These are phyloP conservation scores for Zancudomyces culisetae DNA, from an alignment of 371 early-diverging fungal genomes.

Conservation along the genomic window DNA sequence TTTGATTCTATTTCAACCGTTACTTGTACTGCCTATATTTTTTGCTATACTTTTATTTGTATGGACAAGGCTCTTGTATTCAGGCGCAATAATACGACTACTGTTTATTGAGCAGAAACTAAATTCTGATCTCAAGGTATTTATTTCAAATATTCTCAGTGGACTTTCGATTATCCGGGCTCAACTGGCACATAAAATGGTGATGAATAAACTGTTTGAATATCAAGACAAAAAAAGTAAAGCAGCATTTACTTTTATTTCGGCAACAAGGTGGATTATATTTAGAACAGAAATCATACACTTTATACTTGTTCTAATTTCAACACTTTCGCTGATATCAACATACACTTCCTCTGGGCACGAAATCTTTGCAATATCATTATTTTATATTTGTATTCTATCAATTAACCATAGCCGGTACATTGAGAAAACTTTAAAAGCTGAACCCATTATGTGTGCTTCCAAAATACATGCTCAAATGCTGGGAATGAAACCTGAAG, in stretches of 20 bases:
- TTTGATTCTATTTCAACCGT: neutral
- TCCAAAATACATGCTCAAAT: conserved; percentile 33
- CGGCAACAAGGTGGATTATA: conserved; percentile 25
- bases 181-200: conserved; percentile 11
- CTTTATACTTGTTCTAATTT: conserved; percentile 21
- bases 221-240: conserved; percentile 23
- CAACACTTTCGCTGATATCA: conserved; percentile 21
- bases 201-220: conserved; percentile 13
- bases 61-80: neutral
- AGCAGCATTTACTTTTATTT: conserved; percentile 26
- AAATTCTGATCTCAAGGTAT: neutral
- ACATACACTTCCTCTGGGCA: conserved; percentile 6
- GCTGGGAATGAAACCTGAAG: conserved; percentile 31
- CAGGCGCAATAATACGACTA: neutral
- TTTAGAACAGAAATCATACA: conserved; percentile 28
- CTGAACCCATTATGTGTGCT: conserved; percentile 20
- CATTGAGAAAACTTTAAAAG: conserved; percentile 23
- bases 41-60: neutral
- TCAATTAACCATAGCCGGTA: conserved; percentile 23
- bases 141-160: conserved; percentile 26
- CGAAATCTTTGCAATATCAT: conserved; percentile 20
- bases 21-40: neutral
- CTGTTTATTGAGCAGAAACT: neutral
- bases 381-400: conserved; percentile 22
- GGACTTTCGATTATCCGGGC: conserved; percentile 30